Conservation (phyloP, 208 protist species). For the Trypanosoma avium region DNA sequence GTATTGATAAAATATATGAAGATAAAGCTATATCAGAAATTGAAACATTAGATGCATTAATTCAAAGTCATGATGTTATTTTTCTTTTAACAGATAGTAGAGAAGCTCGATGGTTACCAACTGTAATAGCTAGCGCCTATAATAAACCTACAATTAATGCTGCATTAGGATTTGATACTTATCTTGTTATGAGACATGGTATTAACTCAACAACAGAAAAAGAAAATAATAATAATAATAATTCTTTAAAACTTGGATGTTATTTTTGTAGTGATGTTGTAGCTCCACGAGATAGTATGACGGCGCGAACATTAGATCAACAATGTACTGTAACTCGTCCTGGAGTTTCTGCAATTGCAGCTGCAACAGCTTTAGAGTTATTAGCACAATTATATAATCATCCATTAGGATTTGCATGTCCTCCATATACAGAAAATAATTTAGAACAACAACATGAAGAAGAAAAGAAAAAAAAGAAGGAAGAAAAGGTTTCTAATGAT, state of each 20-base stretch:
- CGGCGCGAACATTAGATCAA: slow-evolving; percentile 96
- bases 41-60: slow-evolving; percentile 69
- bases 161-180: slow-evolving; percentile 98
- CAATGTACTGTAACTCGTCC: slow-evolving; percentile 98
- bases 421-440: slow-evolving; percentile 32
- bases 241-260: slow-evolving; percentile 82
- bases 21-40: slow-evolving; percentile 41
- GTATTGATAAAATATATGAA: slow-evolving; percentile 38
- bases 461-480: background rate
- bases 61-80: slow-evolving; percentile 93
- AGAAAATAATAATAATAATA: background rate
- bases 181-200: slow-evolving; percentile 98
- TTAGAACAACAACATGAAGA: background rate
- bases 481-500: background rate
- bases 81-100: slow-evolving; percentile 98
- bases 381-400: slow-evolving; percentile 94
- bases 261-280: slow-evolving; percentile 99
- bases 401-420: slow-evolving; percentile 60
- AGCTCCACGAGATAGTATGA: slow-evolving; percentile 88
- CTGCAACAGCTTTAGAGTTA: slow-evolving; percentile 94
- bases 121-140: slow-evolving; percentile 81
- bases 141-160: slow-evolving; percentile 94
- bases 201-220: slow-evolving; percentile 17
- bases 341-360: slow-evolving; percentile 93
- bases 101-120: slow-evolving; percentile 97